phyloP scores from a whole-genome alignment of 208 protist genomes.

The Trypanosoma platydactyli region DNA sequence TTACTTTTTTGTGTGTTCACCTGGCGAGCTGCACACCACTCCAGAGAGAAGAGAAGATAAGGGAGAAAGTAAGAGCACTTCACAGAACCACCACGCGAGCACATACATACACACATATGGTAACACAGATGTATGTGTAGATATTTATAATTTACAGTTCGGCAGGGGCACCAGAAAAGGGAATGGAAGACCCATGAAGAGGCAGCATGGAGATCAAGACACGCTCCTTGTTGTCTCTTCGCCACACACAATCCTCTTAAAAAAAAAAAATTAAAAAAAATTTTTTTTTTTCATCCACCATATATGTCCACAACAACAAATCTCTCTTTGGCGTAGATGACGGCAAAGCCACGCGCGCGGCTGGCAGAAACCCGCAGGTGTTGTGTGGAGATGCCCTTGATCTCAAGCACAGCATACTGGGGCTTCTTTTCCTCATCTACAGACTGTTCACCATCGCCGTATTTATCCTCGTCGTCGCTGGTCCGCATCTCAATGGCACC shows the following conservation, averaged over 20 bases:
- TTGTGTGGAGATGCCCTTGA: constrained; percentile 43
- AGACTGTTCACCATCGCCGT: neutral
- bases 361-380: constrained; percentile 61
- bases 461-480: constrained; percentile 35
- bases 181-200: constrained; percentile 7
- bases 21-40: neutral
- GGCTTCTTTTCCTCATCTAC: neutral
- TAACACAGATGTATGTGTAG: too few relatives aligned
- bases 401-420: constrained; percentile 38
- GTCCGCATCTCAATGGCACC: constrained; percentile 30
- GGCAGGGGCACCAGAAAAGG: too few relatives aligned
- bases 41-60: neutral
- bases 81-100: too few relatives aligned
- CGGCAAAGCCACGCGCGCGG: constrained; percentile 59
- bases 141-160: too few relatives aligned
- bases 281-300: constrained; percentile 25
- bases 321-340: constrained; percentile 52
- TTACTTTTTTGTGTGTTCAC: neutral
- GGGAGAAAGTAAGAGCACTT: too few relatives aligned
- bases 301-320: constrained; percentile 79
- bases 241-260: too few relatives aligned
- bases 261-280: constrained; percentile 13
- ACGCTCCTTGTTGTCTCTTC: too few relatives aligned
- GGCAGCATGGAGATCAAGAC: neutral
- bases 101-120: too few relatives aligned